phyloP scores from a whole-genome alignment of 176 grass and related monocot genomes.

The Melocanna baccifera region DNA sequence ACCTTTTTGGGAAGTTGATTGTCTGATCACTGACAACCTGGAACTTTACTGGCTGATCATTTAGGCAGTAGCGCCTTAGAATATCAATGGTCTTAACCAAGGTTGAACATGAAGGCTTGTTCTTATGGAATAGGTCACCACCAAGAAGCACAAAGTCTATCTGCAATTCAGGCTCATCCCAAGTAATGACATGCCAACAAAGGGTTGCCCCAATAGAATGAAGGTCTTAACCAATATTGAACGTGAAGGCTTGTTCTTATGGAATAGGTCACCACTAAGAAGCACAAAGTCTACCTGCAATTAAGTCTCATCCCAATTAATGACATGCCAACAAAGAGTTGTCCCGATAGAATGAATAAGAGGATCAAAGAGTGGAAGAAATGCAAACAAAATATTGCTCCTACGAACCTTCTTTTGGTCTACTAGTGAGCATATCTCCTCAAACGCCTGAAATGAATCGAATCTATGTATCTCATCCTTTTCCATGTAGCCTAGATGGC shows the following conservation, averaged over 20 bases:
- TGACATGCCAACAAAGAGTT: background rate
- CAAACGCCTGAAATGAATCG: constrained; percentile 85
- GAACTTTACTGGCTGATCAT: constrained; percentile 61
- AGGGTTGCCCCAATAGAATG: background rate
- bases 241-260: constrained; percentile 91
- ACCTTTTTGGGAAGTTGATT: constrained; percentile 75
- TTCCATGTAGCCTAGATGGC: constrained; percentile 94
- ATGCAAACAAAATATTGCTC: background rate
- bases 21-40: constrained; percentile 88
- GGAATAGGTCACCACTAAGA: constrained; percentile 82
- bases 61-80: constrained; percentile 56
- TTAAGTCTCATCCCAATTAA: background rate
- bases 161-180: constrained; percentile 1
- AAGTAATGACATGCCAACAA: background rate
- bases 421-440: constrained; percentile 81
- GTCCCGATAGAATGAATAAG: background rate
- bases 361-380: background rate
- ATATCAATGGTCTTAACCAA: constrained; percentile 80
- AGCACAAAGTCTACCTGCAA: constrained; percentile 77
- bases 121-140: constrained; percentile 88
- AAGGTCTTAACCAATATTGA: too few relatives aligned
- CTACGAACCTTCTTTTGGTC: constrained; percentile 70
- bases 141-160: constrained; percentile 85
- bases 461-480: constrained; percentile 92
- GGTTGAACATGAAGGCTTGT: constrained; percentile 80